Conservation (phyloP, 805 yeast genomes). For the Candida boleticola region DNA sequence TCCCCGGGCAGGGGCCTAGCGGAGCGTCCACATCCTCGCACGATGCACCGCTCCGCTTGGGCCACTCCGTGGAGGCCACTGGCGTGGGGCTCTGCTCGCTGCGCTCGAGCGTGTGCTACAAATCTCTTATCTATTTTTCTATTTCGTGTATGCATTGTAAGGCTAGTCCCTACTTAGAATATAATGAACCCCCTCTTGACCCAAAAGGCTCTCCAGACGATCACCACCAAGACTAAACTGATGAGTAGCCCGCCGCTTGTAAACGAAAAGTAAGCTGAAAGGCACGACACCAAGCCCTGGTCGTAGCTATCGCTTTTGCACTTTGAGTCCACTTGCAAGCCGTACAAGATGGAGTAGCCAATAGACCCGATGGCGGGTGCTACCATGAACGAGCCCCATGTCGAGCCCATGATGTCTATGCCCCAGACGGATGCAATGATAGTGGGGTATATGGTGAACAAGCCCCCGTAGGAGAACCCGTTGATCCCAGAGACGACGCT, state of each 20-base stretch:
- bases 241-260: conserved; percentile 23
- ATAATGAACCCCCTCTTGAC: conserved; percentile 23
- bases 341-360: conserved; percentile 67
- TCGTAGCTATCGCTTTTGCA: conserved; percentile 17
- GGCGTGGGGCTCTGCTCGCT: too few relatives aligned
- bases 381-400: conserved; percentile 86
- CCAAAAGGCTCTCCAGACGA: conserved; percentile 32
- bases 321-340: conserved; percentile 52
- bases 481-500: conserved; percentile 43
- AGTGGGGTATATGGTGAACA: conserved; percentile 85
- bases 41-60: too few relatives aligned
- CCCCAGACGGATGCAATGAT: conserved; percentile 86
- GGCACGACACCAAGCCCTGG: conserved; percentile 15
- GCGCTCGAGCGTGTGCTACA: too few relatives aligned
- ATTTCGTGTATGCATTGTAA: too few relatives aligned
- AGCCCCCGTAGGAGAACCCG: conserved; percentile 78
- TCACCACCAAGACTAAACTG: conserved; percentile 22
- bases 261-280: conserved; percentile 25
- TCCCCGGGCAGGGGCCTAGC: too few relatives aligned
- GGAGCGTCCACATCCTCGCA: too few relatives aligned
- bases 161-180: too few relatives aligned
- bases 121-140: too few relatives aligned
- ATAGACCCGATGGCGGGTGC: conserved; percentile 86
- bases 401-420: conserved; percentile 80
- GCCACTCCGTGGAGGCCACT: too few relatives aligned